Evolutionary conservation across 345 rosid genomes (phyloP), one percentile per base, ranked within the genome.

Genomic region (Rhodomyrtus tomentosa): DNA sequence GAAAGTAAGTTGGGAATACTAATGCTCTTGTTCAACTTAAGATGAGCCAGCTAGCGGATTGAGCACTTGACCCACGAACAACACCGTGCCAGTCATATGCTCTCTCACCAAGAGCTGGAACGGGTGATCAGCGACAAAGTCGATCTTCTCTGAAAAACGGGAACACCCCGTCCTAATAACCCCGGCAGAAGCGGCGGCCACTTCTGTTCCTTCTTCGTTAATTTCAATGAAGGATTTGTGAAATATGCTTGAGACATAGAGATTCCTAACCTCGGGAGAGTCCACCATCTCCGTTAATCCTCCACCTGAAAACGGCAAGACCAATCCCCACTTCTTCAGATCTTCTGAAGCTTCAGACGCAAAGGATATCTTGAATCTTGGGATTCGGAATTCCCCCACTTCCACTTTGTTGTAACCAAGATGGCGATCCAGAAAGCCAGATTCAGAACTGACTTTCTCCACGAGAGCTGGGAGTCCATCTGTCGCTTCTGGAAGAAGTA

Each of bases 401-500:
- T 83, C 84, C 45, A 81, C 88, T 62, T 59, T 42, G 10, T 81
- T 5, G 25, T 81, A 54, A 11, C 84, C 84, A 45, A 86, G 81
- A 81, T 86, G 88, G 73, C 58, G 50, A 55, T 83, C 83, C 81
- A 86, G 10, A 82, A 83, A 86, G 40, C 72, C 84, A 36, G 73
- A 40, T 62, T 81, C 85, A 50, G 87, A 86, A 38, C 59, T 29
- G 42, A 83, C 8, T 38, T 86, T 86, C 86, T 84, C 82, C 27
- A 45, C 73, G 49, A 86, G 55, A 50, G 82, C 53, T 36, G 74
- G 45, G 22, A 86, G 83, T 15, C 85, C 88, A 50, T 80, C 88
- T 11, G 48, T 58, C 24, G 89, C 91, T 87, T 93, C 91, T 0
- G 99, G 95, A 84, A 95, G 99, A 87, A 92, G 92, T 82, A 95